A percentile compares a stretch with the other conserved stretches of the same genome.
These are phyloP conservation scores for grape (Vitis vinifera) DNA, from an alignment of 164 flowering plant genomes.

Conservation along the genomic window DNA sequence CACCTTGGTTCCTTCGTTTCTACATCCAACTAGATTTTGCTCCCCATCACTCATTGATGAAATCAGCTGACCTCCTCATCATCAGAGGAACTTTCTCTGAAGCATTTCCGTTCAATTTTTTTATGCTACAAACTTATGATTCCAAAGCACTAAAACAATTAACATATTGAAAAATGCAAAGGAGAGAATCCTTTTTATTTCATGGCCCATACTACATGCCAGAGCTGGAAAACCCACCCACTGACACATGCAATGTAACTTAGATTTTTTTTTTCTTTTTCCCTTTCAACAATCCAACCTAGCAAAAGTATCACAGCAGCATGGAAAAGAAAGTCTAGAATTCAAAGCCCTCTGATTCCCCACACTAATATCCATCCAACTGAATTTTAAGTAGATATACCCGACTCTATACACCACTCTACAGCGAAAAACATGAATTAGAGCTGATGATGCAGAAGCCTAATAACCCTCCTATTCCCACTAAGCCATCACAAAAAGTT, in stretches of 20 bases:
- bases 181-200: conserved; percentile 20
- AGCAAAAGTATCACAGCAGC: neutral
- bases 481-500: neutral
- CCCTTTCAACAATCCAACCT: conserved; percentile 2
- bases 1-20: neutral
- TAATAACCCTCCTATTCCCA: conserved; percentile 3
- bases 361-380: conserved; percentile 15
- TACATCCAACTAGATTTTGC: conserved; percentile 14
- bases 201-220: conserved; percentile 38
- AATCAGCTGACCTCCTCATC: neutral
- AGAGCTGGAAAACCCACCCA: conserved; percentile 37
- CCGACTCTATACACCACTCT: conserved; percentile 19
- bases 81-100: conserved; percentile 12
- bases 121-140: neutral
- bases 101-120: conserved; percentile 12
- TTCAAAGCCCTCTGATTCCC: conserved; percentile 13
- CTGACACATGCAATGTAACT: conserved; percentile 27
- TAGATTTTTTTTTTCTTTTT: neutral
- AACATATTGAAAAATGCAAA: conserved; percentile 4
- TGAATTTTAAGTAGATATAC: conserved; percentile 10
- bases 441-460: neutral
- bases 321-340: conserved; percentile 9
- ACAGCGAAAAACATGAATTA: conserved; percentile 7
- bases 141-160: conserved; percentile 7
- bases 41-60: conserved; percentile 1